phyloP scores from a whole-genome alignment of 371 early-diverging fungal species.

The Mucor lusitanicus region DNA sequence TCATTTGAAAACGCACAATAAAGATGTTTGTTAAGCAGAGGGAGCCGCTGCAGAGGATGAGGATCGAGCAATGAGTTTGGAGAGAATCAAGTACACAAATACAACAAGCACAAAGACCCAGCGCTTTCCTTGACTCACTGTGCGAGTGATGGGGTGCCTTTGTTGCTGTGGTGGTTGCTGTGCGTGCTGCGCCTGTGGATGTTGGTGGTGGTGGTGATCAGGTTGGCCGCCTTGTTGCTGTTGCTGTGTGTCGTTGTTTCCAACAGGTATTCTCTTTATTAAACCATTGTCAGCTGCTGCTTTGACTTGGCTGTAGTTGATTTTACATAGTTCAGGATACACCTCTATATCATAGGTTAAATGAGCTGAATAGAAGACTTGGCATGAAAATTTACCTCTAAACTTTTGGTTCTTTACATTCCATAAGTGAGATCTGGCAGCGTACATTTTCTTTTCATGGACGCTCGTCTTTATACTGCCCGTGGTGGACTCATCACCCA shows the following conservation, averaged over 20 bases:
- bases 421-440: constrained; percentile 76
- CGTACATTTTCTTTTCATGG: constrained; percentile 76
- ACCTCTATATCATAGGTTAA: constrained; percentile 45
- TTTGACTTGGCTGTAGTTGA: constrained; percentile 20
- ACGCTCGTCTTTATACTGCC: constrained; percentile 85
- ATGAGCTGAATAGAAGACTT: neutral
- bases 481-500: constrained; percentile 82
- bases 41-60: constrained; percentile 7
- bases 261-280: constrained; percentile 2
- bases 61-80: constrained; percentile 45
- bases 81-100: constrained; percentile 53
- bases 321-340: constrained; percentile 78
- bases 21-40: constrained; percentile 11
- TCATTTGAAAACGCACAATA: constrained; percentile 48
- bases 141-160: constrained; percentile 22
- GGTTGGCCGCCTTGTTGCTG: neutral
- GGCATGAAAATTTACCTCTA: constrained; percentile 55
- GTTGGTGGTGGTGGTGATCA: neutral
- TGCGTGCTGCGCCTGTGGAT: constrained; percentile 11
- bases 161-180: constrained; percentile 13
- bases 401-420: constrained; percentile 78
- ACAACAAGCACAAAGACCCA: constrained; percentile 59
- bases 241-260: neutral
- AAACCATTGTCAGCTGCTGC: constrained; percentile 1
- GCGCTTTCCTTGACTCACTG: constrained; percentile 54